Evolutionary conservation across 2,329 filamentous ascomycete species (phyloP).

Genomic region (Thielaviopsis euricoi): DNA sequence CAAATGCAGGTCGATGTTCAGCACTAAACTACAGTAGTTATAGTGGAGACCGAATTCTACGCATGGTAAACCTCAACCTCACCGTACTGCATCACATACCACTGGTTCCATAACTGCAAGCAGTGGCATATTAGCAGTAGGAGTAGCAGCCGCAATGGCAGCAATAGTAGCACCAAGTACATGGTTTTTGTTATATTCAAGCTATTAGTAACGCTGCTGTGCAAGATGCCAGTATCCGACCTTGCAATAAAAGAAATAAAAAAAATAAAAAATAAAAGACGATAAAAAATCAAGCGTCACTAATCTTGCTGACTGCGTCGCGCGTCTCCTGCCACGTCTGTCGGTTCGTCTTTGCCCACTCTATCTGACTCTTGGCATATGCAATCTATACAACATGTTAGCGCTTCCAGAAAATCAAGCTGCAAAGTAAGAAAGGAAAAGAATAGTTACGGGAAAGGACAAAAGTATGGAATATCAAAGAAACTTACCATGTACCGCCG

Average conservation of each 20-base stretch:
- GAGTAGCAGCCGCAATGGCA: too few species aligned
- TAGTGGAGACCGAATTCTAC: too few species aligned
- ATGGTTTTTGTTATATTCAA: not conserved
- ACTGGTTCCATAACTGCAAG: too few species aligned
- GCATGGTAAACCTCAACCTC: too few species aligned
- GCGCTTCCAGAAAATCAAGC: not conserved
- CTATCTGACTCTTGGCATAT: constrained; percentile 81
- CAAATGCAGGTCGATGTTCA: not conserved
- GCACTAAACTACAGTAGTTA: too few species aligned
- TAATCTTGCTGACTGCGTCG: constrained; percentile 77
- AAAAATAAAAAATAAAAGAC: not conserved
- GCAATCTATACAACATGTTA: constrained; percentile 45
- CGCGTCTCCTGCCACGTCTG: constrained; percentile 88
- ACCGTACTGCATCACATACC: too few species aligned
- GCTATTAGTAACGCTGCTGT: not conserved
- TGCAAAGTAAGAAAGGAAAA: too few species aligned
- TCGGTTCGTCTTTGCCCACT: constrained; percentile 81
- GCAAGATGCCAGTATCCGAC: not conserved
- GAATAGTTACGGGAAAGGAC: not conserved
- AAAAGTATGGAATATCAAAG: not conserved
- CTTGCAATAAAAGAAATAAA: not conserved
- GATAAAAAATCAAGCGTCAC: constrained; percentile 30
- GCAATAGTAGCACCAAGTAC: too few species aligned
- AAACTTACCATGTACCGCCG: constrained; percentile 80
- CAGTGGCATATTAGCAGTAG: too few species aligned